These are phyloP conservation scores for Tremella mesenterica DNA, from an alignment of 768 basidiomycete species.

Conservation along the genomic window DNA sequence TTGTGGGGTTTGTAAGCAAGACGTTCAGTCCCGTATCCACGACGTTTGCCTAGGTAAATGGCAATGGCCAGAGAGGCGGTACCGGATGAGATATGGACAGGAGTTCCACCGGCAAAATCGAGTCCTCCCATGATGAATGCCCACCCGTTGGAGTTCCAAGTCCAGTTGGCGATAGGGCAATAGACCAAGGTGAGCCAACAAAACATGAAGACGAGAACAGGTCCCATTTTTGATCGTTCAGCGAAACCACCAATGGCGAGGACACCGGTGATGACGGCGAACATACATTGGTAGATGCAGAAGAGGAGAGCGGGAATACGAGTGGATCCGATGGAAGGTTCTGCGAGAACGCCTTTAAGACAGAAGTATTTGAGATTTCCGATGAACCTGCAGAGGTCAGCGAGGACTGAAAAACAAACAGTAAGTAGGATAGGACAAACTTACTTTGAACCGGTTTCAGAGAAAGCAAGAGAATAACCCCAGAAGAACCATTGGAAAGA, in stretches of 20 bases:
- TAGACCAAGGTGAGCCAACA: slow-evolving; percentile 81
- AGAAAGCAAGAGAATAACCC: slow-evolving; percentile 89
- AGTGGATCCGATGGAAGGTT: slow-evolving; percentile 68
- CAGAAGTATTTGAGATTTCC: slow-evolving; percentile 78
- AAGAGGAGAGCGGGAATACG: slow-evolving; percentile 75
- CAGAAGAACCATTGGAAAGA: slow-evolving; percentile 58
- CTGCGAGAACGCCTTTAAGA: slow-evolving; percentile 59
- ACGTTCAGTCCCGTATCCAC: slow-evolving; percentile 49
- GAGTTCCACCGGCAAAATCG: slow-evolving; percentile 67
- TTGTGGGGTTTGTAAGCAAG: slow-evolving; percentile 72
- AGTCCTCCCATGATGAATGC: slow-evolving; percentile 64
- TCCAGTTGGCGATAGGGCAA: slow-evolving; percentile 77
- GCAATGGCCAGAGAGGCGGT: slow-evolving; percentile 76
- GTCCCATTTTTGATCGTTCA: slow-evolving; percentile 74
- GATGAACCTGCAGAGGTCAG: slow-evolving; percentile 54
- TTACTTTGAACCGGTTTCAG: slow-evolving; percentile 48
- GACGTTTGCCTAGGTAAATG: slow-evolving; percentile 74
- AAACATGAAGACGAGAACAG: slow-evolving; percentile 67
- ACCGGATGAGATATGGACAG: slow-evolving; percentile 48
- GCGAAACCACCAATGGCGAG: slow-evolving; percentile 55
- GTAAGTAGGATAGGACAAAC: slow-evolving; percentile 3
- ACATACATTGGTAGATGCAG: slow-evolving; percentile 56
- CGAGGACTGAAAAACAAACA: no score
- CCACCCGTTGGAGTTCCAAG: slow-evolving; percentile 68
- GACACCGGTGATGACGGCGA: slow-evolving; percentile 41